Percentiles rank a stretch among this genome's conserved stretches.
Conservation (phyloP, 139 green algal species). For the Mesostigma viride region DNA sequence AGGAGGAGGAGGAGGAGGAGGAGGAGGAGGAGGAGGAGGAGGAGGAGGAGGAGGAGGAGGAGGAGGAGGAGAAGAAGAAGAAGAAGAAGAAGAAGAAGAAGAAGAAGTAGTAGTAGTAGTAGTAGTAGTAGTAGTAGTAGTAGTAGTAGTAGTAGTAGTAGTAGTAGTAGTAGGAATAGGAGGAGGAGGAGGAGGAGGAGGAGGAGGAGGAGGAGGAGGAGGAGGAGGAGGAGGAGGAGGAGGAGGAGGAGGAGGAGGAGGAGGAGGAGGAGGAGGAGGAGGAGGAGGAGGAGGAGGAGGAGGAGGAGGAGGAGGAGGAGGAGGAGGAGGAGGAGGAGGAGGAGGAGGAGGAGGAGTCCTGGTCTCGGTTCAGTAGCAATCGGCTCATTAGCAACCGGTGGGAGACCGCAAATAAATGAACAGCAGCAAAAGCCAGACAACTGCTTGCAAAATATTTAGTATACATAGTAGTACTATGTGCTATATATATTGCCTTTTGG, state of each 20-base stretch:
- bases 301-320: conserved; percentile 1
- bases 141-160: background rate
- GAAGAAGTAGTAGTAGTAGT: background rate
- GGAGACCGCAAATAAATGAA: too few species aligned
- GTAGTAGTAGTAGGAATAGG: too few species aligned
- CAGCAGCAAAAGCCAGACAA: too few species aligned
- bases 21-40: conserved; percentile 1
- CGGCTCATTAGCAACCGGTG: too few species aligned
- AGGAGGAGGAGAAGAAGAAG: background rate
- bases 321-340: background rate
- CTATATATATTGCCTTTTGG: too few species aligned
- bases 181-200: conserved; percentile 1
- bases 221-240: background rate
- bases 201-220: conserved; percentile 1
- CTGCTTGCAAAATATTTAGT: too few species aligned
- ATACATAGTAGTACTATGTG: too few species aligned
- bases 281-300: background rate
- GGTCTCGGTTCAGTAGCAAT: too few species aligned
- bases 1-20: conserved; percentile 1
- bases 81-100: background rate
- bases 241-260: conserved; percentile 1
- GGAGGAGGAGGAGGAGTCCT: too few species aligned
- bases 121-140: background rate
- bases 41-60: background rate
- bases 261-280: conserved; percentile 1